Evolutionary conservation across 306 rosid species (phyloP), one percentile per base, ranked within the genome.

Genomic region (Rosa chinensis): DNA sequence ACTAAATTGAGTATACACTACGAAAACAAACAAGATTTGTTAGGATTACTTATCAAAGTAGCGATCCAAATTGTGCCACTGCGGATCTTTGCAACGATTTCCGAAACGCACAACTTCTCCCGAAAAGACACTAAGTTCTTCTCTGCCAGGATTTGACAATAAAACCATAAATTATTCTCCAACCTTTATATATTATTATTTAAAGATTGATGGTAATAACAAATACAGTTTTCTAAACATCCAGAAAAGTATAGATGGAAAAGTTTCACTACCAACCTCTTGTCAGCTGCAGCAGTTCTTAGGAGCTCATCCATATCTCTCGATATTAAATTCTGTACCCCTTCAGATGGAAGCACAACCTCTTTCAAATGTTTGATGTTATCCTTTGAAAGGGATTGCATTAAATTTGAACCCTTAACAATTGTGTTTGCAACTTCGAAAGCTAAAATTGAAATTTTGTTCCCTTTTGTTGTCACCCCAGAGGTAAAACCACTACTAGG

Each of bases 81-180:
- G 99, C 82, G 99, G 99, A 89, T 96, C 98, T 88, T 91, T 93
- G 79, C 99, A 96, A 73, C 94, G 97, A 89, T 96, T 96, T 81
- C 99, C 99, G 84, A 96, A 96, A 28, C 99, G 98, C 44, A 96
- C 97, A 81, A 96, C 98, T 89, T 96, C 99, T 66, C 98, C 92
- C 6, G 92, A 86, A 85, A 96, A 96, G 61, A 93, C 85, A 85
- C 87, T 90, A 85, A 96, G 85, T 75, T 96, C 98, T 82, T 96
- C 98, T 87, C 99, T 96, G 99, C 81, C 88, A 88, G 83, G 84
- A 85, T 69, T 74, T 78, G 73, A 80, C 50, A 86, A 81, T 79
- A 75, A 77, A 84, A 82, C 70, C 32, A 86, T 67, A 71, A 77
- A 39, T 76, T 75, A 40, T 40, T 66, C 37, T 53, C 76, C 63